phyloP scores from a whole-genome alignment of 2,329 filamentous ascomycete genomes.

The Diaporthe destruens region DNA sequence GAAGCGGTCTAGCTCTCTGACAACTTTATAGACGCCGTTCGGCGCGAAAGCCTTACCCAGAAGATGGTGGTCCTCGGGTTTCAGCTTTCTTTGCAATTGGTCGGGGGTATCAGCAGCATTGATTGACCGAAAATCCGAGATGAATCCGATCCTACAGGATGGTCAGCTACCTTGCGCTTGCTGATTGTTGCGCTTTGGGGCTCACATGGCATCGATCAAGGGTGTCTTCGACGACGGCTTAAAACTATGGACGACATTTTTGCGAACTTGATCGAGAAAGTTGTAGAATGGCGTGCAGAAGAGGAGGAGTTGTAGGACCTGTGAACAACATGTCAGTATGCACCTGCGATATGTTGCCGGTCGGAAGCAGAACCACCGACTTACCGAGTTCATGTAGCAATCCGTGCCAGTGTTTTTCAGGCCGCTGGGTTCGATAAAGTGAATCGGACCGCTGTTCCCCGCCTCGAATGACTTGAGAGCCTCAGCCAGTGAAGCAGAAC shows the following conservation, averaged over 20 bases:
- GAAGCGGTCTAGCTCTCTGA: constrained; percentile 87
- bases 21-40: constrained; percentile 95
- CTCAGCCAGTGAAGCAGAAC: constrained; percentile 76
- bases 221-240: constrained; percentile 85
- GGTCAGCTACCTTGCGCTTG: constrained; percentile 30
- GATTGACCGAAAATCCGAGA: constrained; percentile 90
- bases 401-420: constrained; percentile 98
- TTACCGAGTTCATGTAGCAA: constrained; percentile 99
- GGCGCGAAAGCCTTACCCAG: constrained; percentile 93
- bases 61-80: constrained; percentile 86
- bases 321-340: constrained; percentile 40
- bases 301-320: constrained; percentile 95
- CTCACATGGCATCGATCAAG: constrained; percentile 91
- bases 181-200: constrained; percentile 42
- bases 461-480: constrained; percentile 81
- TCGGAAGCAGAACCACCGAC: constrained; percentile 50
- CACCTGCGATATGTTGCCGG: constrained; percentile 39
- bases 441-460: constrained; percentile 72
- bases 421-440: constrained; percentile 91
- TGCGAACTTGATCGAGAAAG: constrained; percentile 88
- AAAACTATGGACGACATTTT: constrained; percentile 88
- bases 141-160: constrained; percentile 84
- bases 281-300: constrained; percentile 96
- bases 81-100: constrained; percentile 79
- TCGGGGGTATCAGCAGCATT: constrained; percentile 82